These are phyloP conservation scores for Candida saitoana DNA, from an alignment of 805 yeast genomes.

Conservation along the genomic window DNA sequence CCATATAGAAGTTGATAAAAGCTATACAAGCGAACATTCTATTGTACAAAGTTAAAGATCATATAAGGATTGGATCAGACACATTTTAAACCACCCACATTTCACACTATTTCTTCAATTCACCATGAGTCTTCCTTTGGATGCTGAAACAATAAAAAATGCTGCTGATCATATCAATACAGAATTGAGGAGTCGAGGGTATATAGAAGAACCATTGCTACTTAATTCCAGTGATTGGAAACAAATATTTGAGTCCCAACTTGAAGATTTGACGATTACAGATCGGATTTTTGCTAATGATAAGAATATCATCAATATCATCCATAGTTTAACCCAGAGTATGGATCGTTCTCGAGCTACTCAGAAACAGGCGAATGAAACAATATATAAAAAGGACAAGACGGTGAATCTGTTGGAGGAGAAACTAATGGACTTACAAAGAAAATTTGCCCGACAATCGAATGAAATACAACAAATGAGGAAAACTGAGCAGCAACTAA, in stretches of 20 bases:
- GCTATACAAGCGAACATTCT: no score
- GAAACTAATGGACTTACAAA: slow-evolving; percentile 19
- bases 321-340: slow-evolving; percentile 29
- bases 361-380: slow-evolving; percentile 25
- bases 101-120: no score
- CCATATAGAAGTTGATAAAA: no score
- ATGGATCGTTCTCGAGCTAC: slow-evolving; percentile 32
- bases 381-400: slow-evolving; percentile 25
- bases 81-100: no score
- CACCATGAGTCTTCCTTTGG: slow-evolving; percentile 11
- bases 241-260: slow-evolving; percentile 25
- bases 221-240: slow-evolving; percentile 35
- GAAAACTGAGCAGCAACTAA: slow-evolving; percentile 17
- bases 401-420: slow-evolving; percentile 21
- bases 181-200: slow-evolving; percentile 32
- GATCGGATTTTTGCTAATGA: slow-evolving; percentile 34
- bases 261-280: slow-evolving; percentile 19
- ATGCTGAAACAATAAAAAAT: slow-evolving; percentile 29
- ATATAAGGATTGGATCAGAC: no score
- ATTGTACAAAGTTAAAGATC: no score
- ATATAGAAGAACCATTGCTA: slow-evolving; percentile 25
- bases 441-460: slow-evolving; percentile 11
- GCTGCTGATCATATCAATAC: slow-evolving; percentile 37
- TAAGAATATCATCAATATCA: slow-evolving; percentile 32
- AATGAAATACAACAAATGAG: slow-evolving; percentile 8